A percentile compares a stretch with the other conserved stretches of the same genome.
These are phyloP conservation scores for Excoecaria cochinchinensis DNA, from an alignment of 345 rosid genomes.

Conservation along the genomic window DNA sequence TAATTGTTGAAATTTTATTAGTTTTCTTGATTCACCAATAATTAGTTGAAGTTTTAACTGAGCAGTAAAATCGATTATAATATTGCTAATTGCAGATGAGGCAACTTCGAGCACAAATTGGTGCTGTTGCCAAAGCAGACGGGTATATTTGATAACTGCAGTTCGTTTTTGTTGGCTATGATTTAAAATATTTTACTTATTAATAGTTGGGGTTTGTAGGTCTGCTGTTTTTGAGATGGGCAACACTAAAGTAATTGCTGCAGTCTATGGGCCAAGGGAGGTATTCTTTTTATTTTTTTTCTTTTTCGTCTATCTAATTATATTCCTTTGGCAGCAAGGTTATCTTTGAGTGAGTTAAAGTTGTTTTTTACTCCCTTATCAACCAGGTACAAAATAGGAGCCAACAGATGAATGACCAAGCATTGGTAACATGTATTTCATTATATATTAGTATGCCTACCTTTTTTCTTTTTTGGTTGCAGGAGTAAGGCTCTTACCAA, in stretches of 20 bases:
- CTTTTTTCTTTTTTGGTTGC: not conserved
- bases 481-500: not conserved
- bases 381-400: slow-evolving; percentile 74
- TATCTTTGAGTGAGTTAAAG: not conserved
- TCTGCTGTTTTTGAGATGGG: slow-evolving; percentile 97
- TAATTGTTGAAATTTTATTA: not conserved
- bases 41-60: not conserved
- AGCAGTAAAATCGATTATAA: not conserved
- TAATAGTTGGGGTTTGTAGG: slow-evolving; percentile 28
- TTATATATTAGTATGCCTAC: not conserved
- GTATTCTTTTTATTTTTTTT: slow-evolving; percentile 24
- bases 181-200: not conserved
- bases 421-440: slow-evolving; percentile 47
- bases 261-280: slow-evolving; percentile 97
- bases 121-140: slow-evolving; percentile 70
- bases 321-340: not conserved
- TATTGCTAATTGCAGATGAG: slow-evolving; percentile 54
- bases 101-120: slow-evolving; percentile 84
- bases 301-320: not conserved
- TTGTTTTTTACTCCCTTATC: not conserved
- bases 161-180: not conserved
- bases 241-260: slow-evolving; percentile 92
- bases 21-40: too few species aligned
- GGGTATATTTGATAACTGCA: slow-evolving; percentile 44
- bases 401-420: slow-evolving; percentile 65